A percentile compares a stretch with the other conserved stretches of the same genome.
Conservation (phyloP, 2,329 filamentous ascomycete species). For the Colletotrichum chrysophilum region DNA sequence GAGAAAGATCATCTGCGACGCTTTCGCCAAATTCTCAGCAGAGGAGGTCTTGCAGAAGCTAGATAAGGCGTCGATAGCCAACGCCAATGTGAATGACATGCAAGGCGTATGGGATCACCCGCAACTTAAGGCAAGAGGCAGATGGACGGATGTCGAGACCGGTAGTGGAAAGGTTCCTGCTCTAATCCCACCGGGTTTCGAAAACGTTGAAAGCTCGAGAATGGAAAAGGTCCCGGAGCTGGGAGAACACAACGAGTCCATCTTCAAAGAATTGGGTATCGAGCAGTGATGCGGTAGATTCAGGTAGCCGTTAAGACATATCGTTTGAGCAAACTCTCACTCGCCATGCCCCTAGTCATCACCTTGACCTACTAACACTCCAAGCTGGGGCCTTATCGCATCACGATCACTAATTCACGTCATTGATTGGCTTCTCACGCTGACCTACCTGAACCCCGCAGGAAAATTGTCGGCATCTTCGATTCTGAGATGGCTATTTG, state of each 20-base stretch:
- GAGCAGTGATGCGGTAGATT: neutral
- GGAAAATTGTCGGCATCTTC: neutral
- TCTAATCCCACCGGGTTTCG: slow-evolving; percentile 53
- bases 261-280: slow-evolving; percentile 4
- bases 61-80: slow-evolving; percentile 56
- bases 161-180: slow-evolving; percentile 50
- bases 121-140: slow-evolving; percentile 52
- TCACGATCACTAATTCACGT: neutral
- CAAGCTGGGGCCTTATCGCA: neutral
- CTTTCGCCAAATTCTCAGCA: slow-evolving; percentile 42
- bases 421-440: neutral
- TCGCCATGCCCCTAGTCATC: neutral
- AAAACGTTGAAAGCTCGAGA: neutral
- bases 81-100: slow-evolving; percentile 61
- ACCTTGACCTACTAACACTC: neutral
- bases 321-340: neutral
- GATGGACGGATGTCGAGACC: slow-evolving; percentile 57
- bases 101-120: slow-evolving; percentile 58
- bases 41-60: slow-evolving; percentile 46
- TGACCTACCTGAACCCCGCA: neutral
- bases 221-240: slow-evolving; percentile 13
- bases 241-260: slow-evolving; percentile 12
- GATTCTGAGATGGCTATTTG: neutral
- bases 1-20: slow-evolving; percentile 46
- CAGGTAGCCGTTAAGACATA: neutral